Conservation (phyloP, 1,284 basidiomycete genomes). For the Paramarasmius palmivorus region DNA sequence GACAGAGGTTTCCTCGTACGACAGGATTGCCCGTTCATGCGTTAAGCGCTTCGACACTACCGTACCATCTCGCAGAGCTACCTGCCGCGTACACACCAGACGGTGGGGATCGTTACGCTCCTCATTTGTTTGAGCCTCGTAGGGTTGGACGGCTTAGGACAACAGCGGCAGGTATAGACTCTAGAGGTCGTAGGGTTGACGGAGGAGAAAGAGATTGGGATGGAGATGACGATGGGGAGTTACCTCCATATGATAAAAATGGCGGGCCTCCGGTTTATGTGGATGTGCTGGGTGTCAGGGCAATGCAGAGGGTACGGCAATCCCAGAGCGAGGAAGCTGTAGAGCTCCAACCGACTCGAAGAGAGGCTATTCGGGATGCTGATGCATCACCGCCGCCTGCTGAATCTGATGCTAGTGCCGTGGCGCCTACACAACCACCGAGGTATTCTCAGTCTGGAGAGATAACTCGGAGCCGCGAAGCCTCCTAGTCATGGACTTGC, state of each 20-base stretch:
- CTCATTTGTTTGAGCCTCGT: slow-evolving; percentile 7
- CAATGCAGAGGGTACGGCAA: background rate
- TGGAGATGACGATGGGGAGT: slow-evolving; percentile 28
- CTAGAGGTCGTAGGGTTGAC: slow-evolving; percentile 33
- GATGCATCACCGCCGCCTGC: too few species aligned
- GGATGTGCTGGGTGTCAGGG: slow-evolving; percentile 19
- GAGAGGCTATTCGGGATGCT: too few species aligned
- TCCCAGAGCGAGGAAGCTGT: too few species aligned
- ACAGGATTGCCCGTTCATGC: slow-evolving; percentile 16
- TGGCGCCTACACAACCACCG: too few species aligned
- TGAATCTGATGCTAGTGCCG: too few species aligned
- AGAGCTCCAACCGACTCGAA: too few species aligned
- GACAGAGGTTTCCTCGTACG: slow-evolving; percentile 19
- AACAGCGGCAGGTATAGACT: slow-evolving; percentile 35
- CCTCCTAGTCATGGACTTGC: too few species aligned
- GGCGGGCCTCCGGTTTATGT: slow-evolving; percentile 47
- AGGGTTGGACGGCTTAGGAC: slow-evolving; percentile 19
- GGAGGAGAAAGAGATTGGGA: slow-evolving; percentile 15
- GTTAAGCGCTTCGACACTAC: background rate
- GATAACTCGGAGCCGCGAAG: too few species aligned
- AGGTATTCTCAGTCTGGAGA: too few species aligned
- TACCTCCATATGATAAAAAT: slow-evolving; percentile 44
- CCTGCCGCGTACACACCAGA: slow-evolving; percentile 5
- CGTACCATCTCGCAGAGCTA: slow-evolving; percentile 10
- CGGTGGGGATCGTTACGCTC: background rate